Evolutionary conservation across 192 early-diverging fungal genomes (phyloP).

Genomic region (Phlyctochytrium arcticum): DNA sequence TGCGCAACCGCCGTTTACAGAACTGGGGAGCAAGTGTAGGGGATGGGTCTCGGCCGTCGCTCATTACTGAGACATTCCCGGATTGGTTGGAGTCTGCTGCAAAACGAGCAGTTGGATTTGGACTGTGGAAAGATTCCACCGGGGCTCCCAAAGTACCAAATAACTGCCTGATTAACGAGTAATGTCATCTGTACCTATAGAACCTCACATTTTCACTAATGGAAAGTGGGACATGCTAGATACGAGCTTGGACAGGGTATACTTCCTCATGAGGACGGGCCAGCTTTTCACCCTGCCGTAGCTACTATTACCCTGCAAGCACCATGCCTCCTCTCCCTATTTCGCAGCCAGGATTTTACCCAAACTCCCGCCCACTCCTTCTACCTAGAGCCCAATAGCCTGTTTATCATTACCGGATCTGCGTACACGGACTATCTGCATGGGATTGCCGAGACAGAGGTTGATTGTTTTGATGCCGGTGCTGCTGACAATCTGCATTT

Average conservation of each 20-base stretch:
- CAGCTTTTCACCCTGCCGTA: slow-evolving; percentile 32
- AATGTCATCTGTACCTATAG: background rate
- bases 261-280: slow-evolving; percentile 44
- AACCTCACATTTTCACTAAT: background rate
- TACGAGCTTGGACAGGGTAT: slow-evolving; percentile 39
- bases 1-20: slow-evolving; percentile 27
- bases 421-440: slow-evolving; percentile 34
- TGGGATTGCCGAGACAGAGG: slow-evolving; percentile 23
- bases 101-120: background rate
- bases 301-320: slow-evolving; percentile 38
- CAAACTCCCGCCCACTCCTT: background rate
- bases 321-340: slow-evolving; percentile 27
- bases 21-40: slow-evolving; percentile 16
- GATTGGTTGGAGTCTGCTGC: slow-evolving; percentile 22
- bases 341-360: background rate
- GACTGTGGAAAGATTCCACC: background rate
- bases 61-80: slow-evolving; percentile 9
- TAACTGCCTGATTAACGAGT: slow-evolving; percentile 41
- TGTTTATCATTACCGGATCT: slow-evolving; percentile 32
- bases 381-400: slow-evolving; percentile 26
- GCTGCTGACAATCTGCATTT: background rate
- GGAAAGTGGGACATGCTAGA: no score
- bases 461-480: slow-evolving; percentile 14
- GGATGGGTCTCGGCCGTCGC: background rate
- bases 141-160: no score